Percentiles rank a stretch among this genome's conserved stretches.
These are phyloP conservation scores for Solanum chiquidenum DNA, from an alignment of 257 asterid genomes.

Conservation along the genomic window DNA sequence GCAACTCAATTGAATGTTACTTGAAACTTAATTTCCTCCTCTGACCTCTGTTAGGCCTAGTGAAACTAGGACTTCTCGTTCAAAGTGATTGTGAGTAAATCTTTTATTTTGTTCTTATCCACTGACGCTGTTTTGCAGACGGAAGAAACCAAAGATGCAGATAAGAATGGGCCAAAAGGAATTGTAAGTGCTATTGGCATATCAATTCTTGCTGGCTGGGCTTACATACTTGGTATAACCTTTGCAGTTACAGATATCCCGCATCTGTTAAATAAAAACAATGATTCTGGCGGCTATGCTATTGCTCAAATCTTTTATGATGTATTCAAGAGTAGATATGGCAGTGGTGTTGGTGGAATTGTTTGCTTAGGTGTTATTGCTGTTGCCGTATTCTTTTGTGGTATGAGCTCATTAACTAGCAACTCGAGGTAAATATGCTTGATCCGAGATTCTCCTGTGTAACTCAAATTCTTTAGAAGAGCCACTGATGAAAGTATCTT, in stretches of 20 bases:
- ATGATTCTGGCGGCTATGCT: conserved; percentile 91
- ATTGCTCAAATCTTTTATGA: conserved; percentile 80
- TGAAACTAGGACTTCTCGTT: neutral
- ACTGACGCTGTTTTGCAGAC: conserved; percentile 35
- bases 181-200: conserved; percentile 90
- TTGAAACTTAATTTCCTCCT: neutral
- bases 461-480: neutral
- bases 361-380: conserved; percentile 59
- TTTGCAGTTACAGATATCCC: conserved; percentile 84
- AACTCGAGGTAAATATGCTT: conserved; percentile 60
- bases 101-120: neutral
- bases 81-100: neutral
- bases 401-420: conserved; percentile 93
- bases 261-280: conserved; percentile 43
- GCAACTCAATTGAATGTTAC: neutral
- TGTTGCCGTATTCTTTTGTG: conserved; percentile 87
- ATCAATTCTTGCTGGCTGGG: conserved; percentile 90
- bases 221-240: conserved; percentile 81
- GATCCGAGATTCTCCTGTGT: neutral
- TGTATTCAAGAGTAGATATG: conserved; percentile 66
- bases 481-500: neutral
- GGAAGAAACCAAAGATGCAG: conserved; percentile 90
- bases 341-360: conserved; percentile 76
- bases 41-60: neutral
- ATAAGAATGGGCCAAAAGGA: conserved; percentile 78